phyloP scores from a whole-genome alignment of 1,139 yeast species.

The Geotrichum fermentans region DNA sequence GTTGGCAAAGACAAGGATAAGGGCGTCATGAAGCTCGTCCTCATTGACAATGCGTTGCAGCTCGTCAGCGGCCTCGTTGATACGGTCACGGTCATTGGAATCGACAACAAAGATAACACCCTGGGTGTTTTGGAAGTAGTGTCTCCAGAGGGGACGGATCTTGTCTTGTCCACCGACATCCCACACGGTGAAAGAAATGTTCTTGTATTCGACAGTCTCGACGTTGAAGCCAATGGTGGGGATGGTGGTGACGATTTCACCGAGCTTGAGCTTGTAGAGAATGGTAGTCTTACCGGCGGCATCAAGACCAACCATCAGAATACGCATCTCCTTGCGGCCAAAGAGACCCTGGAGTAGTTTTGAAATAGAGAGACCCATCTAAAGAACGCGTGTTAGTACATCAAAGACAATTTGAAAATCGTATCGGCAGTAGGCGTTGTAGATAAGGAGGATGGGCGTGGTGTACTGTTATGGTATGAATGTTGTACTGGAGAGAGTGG shows the following conservation, averaged over 20 bases:
- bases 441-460: no score
- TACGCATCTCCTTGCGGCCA: constrained; percentile 63
- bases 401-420: no score
- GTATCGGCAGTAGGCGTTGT: no score
- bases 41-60: constrained; percentile 70
- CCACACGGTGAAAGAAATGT: constrained; percentile 90
- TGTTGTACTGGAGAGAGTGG: no score
- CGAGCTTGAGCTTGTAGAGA: constrained; percentile 65
- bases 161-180: constrained; percentile 96
- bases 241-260: constrained; percentile 69
- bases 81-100: constrained; percentile 63
- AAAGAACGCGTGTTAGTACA: background rate
- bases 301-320: constrained; percentile 87
- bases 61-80: constrained; percentile 76
- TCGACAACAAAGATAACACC: constrained; percentile 90
- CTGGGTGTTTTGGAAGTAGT: constrained; percentile 88
- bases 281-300: constrained; percentile 89
- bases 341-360: constrained; percentile 79
- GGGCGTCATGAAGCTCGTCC: constrained; percentile 74
- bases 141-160: constrained; percentile 89
- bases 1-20: constrained; percentile 80
- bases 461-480: no score
- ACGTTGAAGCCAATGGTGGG: constrained; percentile 96
- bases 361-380: constrained; percentile 85
- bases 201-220: constrained; percentile 83